These are phyloP conservation scores for Aureobasidium lini DNA, from an alignment of 2,329 filamentous ascomycete species.

Conservation along the genomic window DNA sequence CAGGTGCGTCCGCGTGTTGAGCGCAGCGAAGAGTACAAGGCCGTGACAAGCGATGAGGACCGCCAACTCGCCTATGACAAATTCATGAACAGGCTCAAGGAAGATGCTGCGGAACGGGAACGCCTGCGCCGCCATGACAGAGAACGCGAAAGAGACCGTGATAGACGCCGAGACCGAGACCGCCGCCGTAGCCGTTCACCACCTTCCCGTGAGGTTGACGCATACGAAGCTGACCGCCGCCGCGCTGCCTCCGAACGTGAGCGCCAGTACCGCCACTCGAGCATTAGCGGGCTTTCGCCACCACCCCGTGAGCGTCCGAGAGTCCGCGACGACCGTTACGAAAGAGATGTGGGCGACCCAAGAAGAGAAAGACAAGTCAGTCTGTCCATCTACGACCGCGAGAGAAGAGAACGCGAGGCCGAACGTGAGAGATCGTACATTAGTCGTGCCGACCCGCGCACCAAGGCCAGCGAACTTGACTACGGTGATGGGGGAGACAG, in stretches of 20 bases:
- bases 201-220: constrained; percentile 74
- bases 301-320: constrained; percentile 20
- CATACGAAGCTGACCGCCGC: constrained; percentile 90
- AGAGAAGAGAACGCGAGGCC: constrained; percentile 79
- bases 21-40: constrained; percentile 75
- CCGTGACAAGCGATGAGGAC: constrained; percentile 73
- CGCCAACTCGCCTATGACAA: constrained; percentile 85
- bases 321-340: constrained; percentile 20
- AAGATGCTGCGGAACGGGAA: constrained; percentile 64
- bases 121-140: constrained; percentile 40
- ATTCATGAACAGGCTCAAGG: constrained; percentile 80
- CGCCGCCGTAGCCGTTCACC: constrained; percentile 35
- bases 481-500: constrained; percentile 77
- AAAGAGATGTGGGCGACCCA: constrained; percentile 21
- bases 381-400: constrained; percentile 68
- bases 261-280: constrained; percentile 79
- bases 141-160: constrained; percentile 29
- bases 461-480: constrained; percentile 78
- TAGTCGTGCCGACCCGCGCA: constrained; percentile 69
- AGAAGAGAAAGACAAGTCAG: constrained; percentile 33
- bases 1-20: constrained; percentile 73
- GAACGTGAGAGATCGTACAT: constrained; percentile 85
- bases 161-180: constrained; percentile 37
- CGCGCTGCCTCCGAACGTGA: constrained; percentile 92
- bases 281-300: constrained; percentile 30